phyloP scores from a whole-genome alignment of 2,329 filamentous ascomycete species.

The Xylaria hypoxylon region DNA sequence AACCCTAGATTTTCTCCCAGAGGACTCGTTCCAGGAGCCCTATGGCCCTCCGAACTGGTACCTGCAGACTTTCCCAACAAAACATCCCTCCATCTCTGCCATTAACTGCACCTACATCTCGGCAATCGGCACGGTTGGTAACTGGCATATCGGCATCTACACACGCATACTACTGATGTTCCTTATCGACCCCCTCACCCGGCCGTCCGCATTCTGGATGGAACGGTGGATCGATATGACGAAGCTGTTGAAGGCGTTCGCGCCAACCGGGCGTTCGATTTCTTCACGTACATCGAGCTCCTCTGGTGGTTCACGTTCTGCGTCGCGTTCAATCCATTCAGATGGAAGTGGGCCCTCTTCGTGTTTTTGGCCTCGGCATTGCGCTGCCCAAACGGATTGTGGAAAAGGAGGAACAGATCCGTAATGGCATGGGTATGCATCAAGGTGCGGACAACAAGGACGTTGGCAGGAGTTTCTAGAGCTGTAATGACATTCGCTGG shows the following conservation, averaged over 20 bases:
- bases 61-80: constrained; percentile 84
- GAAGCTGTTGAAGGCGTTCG: constrained; percentile 72
- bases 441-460: constrained; percentile 48
- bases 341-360: constrained; percentile 91
- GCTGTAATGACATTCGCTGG: not conserved
- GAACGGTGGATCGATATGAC: constrained; percentile 90
- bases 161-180: constrained; percentile 90
- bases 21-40: constrained; percentile 76
- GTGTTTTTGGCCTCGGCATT: constrained; percentile 80
- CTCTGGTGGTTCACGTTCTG: constrained; percentile 88
- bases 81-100: constrained; percentile 77
- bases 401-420: constrained; percentile 70
- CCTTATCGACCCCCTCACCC: constrained; percentile 79
- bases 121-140: constrained; percentile 84
- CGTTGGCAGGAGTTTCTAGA: constrained; percentile 51
- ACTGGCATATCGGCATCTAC: constrained; percentile 92
- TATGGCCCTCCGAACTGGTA: constrained; percentile 90
- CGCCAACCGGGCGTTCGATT: constrained; percentile 84
- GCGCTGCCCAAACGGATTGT: constrained; percentile 75
- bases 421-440: constrained; percentile 63
- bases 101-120: constrained; percentile 86
- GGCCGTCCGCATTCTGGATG: constrained; percentile 80
- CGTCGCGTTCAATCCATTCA: constrained; percentile 82
- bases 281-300: constrained; percentile 88
- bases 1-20: constrained; percentile 77